These are phyloP conservation scores for Zygosaccharomyces bailii DNA, from an alignment of 805 yeast genomes.

Conservation along the genomic window DNA sequence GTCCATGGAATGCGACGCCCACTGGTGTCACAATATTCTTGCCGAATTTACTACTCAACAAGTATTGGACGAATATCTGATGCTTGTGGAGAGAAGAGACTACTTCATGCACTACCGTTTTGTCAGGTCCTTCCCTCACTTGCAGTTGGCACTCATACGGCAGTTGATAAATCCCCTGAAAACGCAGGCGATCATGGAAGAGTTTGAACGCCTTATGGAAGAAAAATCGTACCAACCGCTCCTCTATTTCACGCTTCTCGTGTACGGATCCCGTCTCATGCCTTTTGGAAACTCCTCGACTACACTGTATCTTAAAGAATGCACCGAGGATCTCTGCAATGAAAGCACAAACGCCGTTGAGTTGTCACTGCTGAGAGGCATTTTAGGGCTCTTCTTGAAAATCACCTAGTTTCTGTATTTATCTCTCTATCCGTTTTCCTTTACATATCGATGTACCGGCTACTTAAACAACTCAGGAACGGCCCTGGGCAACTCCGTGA, in stretches of 20 bases:
- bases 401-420: slow-evolving; percentile 1
- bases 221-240: slow-evolving; percentile 18
- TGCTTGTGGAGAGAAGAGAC: slow-evolving; percentile 17
- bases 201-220: slow-evolving; percentile 25
- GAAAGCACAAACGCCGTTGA: slow-evolving; percentile 29
- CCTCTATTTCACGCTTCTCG: slow-evolving; percentile 27
- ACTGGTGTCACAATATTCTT: slow-evolving; percentile 18
- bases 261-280: slow-evolving; percentile 24
- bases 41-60: slow-evolving; percentile 2
- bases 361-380: slow-evolving; percentile 23
- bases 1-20: slow-evolving; percentile 18
- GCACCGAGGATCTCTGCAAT: slow-evolving; percentile 21
- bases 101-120: slow-evolving; percentile 30
- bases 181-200: slow-evolving; percentile 10
- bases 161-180: slow-evolving; percentile 3
- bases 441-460: slow-evolving; percentile 4
- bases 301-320: slow-evolving; percentile 23
- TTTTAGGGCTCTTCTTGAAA: slow-evolving; percentile 24
- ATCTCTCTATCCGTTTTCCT: not conserved
- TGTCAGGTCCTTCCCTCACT: slow-evolving; percentile 19
- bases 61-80: slow-evolving; percentile 14
- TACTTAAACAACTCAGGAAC: slow-evolving; percentile 48
- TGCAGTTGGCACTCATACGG: slow-evolving; percentile 17
- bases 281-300: slow-evolving; percentile 21
- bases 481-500: slow-evolving; percentile 51